Evolutionary conservation across 768 basidiomycete species (phyloP), one percentile per base, ranked within the genome.

Genomic region (Rubroboletus pulcherrimus): DNA sequence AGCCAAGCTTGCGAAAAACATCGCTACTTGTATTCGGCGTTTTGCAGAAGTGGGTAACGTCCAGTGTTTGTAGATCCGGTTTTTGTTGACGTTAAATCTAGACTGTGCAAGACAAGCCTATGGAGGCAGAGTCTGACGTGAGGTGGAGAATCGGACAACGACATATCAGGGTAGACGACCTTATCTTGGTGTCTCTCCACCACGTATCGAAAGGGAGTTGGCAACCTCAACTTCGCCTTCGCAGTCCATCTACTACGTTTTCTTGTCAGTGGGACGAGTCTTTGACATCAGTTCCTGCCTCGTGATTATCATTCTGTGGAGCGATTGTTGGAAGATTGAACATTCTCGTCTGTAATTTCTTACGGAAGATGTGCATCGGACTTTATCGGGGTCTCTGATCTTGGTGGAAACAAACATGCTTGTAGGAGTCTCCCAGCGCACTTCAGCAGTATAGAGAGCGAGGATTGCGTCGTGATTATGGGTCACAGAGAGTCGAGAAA

Each of bases 171-270:
- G 72, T 87, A 5, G 86, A 86, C 30, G 82, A 91, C 65, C 75
- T 91, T 48, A 73, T 86, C 48, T 80, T 91, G 43, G 85, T 91
- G 61, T 86, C 87, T 61, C 81, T 91, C 51, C 88, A 91, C 71
- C 89, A 91, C 60, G 87, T 91, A 49, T 89, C 88, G 12, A 82
- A 88, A 71, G 89, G 89, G 11, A 85, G 84, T 54, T 91, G 89
- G 89, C 89, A 91, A 56, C 87, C 88, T 21, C 87, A 91, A 54
- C 71, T 91, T 43, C 79, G 87, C 66, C 75, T 90, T 14, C 64
- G 56, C 17, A 29, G 7, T 14, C 24, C 62, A 26, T 42, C 10
- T 37, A 12, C 49, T 5, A 4, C 29, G 4, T 5, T 45, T 42
- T 40, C 62, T 29, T 44, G 43, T 29, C 49, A 46, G 10, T 49